A percentile compares a stretch with the other conserved stretches of the same genome.
Conservation (phyloP, 2,329 filamentous ascomycete genomes). For the Beauveria brongniartii region DNA sequence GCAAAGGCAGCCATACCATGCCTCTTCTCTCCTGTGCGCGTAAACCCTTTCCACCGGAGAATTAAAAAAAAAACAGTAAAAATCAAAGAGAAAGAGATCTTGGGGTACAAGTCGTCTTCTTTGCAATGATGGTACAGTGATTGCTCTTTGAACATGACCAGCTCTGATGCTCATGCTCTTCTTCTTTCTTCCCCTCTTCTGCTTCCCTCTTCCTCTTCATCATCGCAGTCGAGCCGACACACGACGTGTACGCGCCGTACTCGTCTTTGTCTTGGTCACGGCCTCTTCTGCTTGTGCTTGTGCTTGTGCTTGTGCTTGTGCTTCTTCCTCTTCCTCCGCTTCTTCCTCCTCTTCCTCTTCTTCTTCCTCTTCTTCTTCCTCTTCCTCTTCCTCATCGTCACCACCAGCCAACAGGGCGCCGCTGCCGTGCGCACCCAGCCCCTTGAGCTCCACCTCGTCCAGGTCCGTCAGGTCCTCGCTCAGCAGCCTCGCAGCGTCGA, state of each 20-base stretch:
- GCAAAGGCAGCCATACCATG: no score
- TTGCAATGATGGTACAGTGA: no score
- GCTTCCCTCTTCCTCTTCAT: not conserved
- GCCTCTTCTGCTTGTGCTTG: not conserved
- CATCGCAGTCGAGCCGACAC: not conserved
- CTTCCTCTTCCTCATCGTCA: not conserved
- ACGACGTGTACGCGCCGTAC: not conserved
- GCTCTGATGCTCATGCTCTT: no score
- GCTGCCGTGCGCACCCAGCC: constrained; percentile 42
- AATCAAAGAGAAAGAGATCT: no score
- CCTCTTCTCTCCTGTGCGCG: no score
- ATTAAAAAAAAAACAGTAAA: no score
- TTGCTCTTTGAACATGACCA: no score
- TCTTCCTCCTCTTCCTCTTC: not conserved
- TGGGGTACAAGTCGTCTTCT: no score
- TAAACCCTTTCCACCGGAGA: no score
- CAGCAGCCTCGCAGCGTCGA: constrained; percentile 57
- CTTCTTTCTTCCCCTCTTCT: no score
- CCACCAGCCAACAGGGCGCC: constrained; percentile 29
- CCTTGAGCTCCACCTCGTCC: constrained; percentile 81
- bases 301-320: not conserved
- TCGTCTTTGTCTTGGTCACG: not conserved
- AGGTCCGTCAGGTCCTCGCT: constrained; percentile 88
- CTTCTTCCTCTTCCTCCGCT: not conserved
- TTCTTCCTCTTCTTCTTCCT: not conserved